Evolutionary conservation across 1,139 yeast species (phyloP), one percentile per base, ranked within the genome.

Genomic region (Saccharomycopsis crataegensis): DNA sequence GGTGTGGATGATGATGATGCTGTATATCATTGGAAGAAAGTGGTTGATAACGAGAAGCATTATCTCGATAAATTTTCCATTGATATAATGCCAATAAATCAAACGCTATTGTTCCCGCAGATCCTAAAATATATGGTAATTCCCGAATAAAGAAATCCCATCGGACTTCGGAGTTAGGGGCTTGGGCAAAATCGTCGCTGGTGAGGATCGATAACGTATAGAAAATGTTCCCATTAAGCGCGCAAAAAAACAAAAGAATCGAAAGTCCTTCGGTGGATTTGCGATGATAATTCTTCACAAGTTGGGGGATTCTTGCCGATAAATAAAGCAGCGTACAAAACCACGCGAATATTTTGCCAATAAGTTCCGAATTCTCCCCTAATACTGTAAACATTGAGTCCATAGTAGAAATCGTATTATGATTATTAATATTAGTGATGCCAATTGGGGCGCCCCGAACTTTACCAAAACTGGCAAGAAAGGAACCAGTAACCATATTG

Each of bases 261-360:
- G 96, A 85, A 1, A 91, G 73, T 2, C 97, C 98, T 45, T 83
- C 83, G 0, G 96, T 93, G 6, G 96, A 84, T 63, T 84, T 83
- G 49, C 96, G 73, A 57, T 72, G 65, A 65, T 82, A 83, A 69
- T 91, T 93, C 62, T 86, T 87, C 66, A 78, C 71, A 47, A 91
- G 71, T 65, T 91, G 99, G 0, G 99, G 99, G 52, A 90, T 71
- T 58, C 99, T 74, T 1, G 97, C 89, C 9, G 81, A 70, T 55
- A 90, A 75, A 65, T 93, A 91, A 51, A 88, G 80, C 8, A 69
- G 62, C 0, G 96, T 88, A 59, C 96, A 89, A 6, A 78, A 65
- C 96, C 97, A 93, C 0, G 97, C 94, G 51, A 86, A 71, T 0
- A 78, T 55, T 8, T 73, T 65, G 0, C 96, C 96, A 34, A 73